Conservation (phyloP, 2,329 filamentous ascomycete genomes). For the Exophiala phaeomuriformis region DNA sequence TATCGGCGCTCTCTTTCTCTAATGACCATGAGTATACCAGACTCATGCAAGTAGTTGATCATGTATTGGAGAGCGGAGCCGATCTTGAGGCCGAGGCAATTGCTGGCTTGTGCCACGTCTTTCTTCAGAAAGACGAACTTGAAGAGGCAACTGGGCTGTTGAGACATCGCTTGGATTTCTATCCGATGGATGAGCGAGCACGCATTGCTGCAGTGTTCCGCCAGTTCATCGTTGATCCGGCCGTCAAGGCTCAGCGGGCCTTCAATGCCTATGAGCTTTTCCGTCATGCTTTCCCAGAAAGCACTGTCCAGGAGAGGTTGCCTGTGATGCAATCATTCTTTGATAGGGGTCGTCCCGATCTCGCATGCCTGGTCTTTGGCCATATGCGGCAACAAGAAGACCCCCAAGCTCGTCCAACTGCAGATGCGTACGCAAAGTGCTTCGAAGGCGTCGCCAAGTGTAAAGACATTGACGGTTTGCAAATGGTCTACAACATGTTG, state of each 20-base stretch:
- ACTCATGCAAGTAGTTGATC: constrained; percentile 65
- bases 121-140: constrained; percentile 68
- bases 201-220: constrained; percentile 60
- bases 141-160: constrained; percentile 76
- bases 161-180: constrained; percentile 64
- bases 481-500: constrained; percentile 81
- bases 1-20: constrained; percentile 59
- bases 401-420: constrained; percentile 55
- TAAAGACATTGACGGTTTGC: constrained; percentile 57
- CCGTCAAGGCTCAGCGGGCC: constrained; percentile 54
- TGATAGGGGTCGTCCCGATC: constrained; percentile 66
- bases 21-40: constrained; percentile 59
- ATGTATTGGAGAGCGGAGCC: constrained; percentile 62
- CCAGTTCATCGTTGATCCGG: constrained; percentile 57
- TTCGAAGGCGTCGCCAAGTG: constrained; percentile 65
- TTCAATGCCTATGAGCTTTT: constrained; percentile 58
- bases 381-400: constrained; percentile 81
- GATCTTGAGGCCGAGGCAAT: constrained; percentile 68
- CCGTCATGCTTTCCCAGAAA: constrained; percentile 53
- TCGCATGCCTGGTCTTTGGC: constrained; percentile 78
- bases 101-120: constrained; percentile 62
- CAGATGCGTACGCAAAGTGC: constrained; percentile 68
- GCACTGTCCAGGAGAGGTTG: constrained; percentile 57
- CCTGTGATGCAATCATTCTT: constrained; percentile 79
- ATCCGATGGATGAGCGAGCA: constrained; percentile 61